Percentiles rank a stretch among this genome's conserved stretches.
Evolutionary conservation across 139 green algal species (phyloP).

Genomic region (Asterochloris sp.): DNA sequence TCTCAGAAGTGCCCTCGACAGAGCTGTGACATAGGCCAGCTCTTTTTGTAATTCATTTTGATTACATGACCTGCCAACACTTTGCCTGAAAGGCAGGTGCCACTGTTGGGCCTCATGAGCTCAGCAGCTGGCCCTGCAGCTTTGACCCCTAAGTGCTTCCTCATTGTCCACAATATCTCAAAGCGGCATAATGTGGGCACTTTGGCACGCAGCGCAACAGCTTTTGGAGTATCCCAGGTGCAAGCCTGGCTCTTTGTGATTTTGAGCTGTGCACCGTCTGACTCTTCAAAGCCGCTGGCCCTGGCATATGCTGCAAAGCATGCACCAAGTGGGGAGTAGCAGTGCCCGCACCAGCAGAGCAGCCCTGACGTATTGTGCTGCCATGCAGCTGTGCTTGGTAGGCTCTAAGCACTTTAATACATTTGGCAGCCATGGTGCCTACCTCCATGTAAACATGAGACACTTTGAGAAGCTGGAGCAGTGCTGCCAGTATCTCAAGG

Average conservation of each 20-base stretch:
- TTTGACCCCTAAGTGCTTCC: constrained; percentile 38
- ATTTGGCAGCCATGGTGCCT: constrained; percentile 85
- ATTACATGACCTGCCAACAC: no score
- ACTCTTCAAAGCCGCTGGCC: neutral
- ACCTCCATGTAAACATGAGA: constrained; percentile 53
- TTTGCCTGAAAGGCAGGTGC: no score
- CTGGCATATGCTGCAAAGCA: neutral
- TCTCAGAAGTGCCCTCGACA: no score
- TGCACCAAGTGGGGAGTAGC: neutral
- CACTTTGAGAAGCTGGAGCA: constrained; percentile 73
- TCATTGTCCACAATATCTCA: constrained; percentile 73
- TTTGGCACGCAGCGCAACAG: constrained; percentile 61
- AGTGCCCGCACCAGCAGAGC: neutral
- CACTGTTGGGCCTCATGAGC: no score
- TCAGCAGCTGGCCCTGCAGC: no score
- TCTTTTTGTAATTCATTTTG: no score
- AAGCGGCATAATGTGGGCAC: constrained; percentile 87
- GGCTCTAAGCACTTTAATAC: constrained; percentile 81
- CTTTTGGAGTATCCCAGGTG: constrained; percentile 62
- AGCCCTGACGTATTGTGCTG: neutral
- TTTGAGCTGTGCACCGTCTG: neutral
- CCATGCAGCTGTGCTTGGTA: constrained; percentile 75
- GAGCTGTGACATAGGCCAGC: no score
- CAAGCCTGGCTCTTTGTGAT: neutral
- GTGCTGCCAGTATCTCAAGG: constrained; percentile 51